Base-by-base conservation (phyloP, 2,329 filamentous ascomycete species). In the Alternaria tenuissima region DNA sequence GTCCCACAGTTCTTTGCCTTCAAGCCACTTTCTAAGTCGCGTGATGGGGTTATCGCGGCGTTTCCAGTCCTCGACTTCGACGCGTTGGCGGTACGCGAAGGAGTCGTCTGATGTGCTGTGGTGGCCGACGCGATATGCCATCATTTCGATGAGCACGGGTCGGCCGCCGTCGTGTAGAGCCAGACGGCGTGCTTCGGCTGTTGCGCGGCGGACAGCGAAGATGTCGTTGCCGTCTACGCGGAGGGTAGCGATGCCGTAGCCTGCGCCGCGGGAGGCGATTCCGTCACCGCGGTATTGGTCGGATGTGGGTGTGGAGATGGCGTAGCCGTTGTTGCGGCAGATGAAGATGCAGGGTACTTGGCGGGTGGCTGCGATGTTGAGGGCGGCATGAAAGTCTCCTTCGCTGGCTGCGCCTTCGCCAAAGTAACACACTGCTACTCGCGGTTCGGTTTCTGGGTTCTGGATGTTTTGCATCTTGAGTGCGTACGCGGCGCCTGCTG, bases 111-210 rank as follows among this genome's bases (percentile, higher is more conserved):
- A 95, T 0, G 95, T 99, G 79, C 93, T 97, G 81, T 99, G 95
- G 76, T 99, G 93, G 7, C 92, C 94, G 43, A 98, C 94, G n/a
- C 95, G 93, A 80, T 99, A 99, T 24, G 92, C 94, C 92, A 99
- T 96, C 57, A 93, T 93, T 80, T 99, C 95, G 41, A 99, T 90
- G 7, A 99, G 82, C 0, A 99, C 87, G 0, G 93, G 93, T 64
- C 87, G 88, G 4, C 92, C 91, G n/a, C 92, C 92, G 43, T 92
- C 88, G 57, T 90, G 83, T 3, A 98, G 84, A 0, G 94, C 94
- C 73, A 94, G 87, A 49, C 87, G 85, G 2, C 94, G 87, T 0
- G 95, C 95, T 76, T 87, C 86, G 72, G 87, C 88, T 24, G 91
- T 95, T 0, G 88, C 93, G 78, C 93, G 91, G 41, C 91, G 86